Base-by-base conservation (phyloP, 192 early-diverging fungal genomes). In the Coemansia sp. region DNA sequence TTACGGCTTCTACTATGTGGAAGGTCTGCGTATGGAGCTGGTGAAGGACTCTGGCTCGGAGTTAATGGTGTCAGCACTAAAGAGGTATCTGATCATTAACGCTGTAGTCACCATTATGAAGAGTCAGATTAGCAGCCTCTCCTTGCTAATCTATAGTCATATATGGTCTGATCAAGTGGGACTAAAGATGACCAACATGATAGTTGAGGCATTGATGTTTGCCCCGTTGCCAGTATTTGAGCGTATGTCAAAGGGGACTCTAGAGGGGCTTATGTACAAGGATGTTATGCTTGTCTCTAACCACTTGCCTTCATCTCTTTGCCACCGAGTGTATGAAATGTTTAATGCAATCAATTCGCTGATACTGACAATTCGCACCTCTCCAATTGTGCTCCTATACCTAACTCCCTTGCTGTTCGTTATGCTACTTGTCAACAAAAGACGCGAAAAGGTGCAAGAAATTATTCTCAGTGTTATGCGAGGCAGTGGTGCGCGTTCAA, bases 221-320 rank as follows among this genome's bases (percentile, higher is more conserved):
- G 52, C 41, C 13, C 69, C 46, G 4, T 46, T 76, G 16, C 10
- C 64, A 16, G 24, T 46, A n/a, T 70, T 65, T 55, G 74, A 76
- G 65, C 68, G 74, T 0, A 39, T 76, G 31, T 49, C 74, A 18
- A 64, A 52, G 36, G 66, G 70, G 2, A 63, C 47, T 0, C 29
- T 76, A 2, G 13, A 39, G 3, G 61, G 7, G 9, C 15, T 75
- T 10, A 55, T 70, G 29, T 7, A 58, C 13, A 16, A 38, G 10
- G 73, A 75, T 11, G 24, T 29, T 9, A 7, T 24, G 16, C 15
- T 65, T 18, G 33, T 52, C 0, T 27, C 55, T 4, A 12, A 40
- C 1, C 4, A 62, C 6, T 39, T 75, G 29, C 73, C 72, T 0
- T 10, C 1, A 5, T 18, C 5, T 2, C 18, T 74, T 5, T 15